phyloP scores from a whole-genome alignment of 805 yeast species.

The Torulaspora delbrueckii region DNA sequence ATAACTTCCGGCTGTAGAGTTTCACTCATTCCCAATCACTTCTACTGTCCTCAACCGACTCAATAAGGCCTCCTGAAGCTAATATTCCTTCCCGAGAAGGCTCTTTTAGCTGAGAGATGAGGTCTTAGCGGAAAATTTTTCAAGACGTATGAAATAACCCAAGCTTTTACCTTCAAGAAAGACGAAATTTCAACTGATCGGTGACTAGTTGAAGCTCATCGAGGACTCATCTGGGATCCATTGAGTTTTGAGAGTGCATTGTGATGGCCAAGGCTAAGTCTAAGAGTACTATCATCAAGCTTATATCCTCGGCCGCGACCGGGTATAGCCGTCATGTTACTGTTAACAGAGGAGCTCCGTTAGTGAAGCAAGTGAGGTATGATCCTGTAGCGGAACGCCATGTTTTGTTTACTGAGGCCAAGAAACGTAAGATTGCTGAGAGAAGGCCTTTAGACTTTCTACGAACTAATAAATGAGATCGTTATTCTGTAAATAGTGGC shows the following conservation, averaged over 20 bases:
- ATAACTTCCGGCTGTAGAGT: conserved; percentile 70
- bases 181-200: not conserved
- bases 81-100: not conserved
- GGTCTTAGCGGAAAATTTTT: conserved; percentile 9
- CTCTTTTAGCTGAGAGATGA: conserved; percentile 1
- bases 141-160: conserved; percentile 2
- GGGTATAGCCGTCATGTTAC: conserved; percentile 79
- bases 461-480: conserved; percentile 28
- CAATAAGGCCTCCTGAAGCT: not conserved
- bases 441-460: conserved; percentile 46
- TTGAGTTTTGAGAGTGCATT: not conserved
- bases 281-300: conserved; percentile 75
- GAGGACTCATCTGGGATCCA: not conserved
- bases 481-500: conserved; percentile 8
- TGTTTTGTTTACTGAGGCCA: conserved; percentile 82
- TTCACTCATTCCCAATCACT: conserved; percentile 43
- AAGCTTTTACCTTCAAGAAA: not conserved
- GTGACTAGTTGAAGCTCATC: not conserved
- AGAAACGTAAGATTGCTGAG: conserved; percentile 74
- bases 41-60: not conserved
- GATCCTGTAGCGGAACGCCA: conserved; percentile 88
- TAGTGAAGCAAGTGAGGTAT: conserved; percentile 75
- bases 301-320: conserved; percentile 84
- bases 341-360: conserved; percentile 76
- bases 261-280: conserved; percentile 54